A percentile compares a stretch with the other conserved stretches of the same genome.
Evolutionary conservation across 1,284 basidiomycete species (phyloP).

Genomic region (Singerocomus inundabilis): DNA sequence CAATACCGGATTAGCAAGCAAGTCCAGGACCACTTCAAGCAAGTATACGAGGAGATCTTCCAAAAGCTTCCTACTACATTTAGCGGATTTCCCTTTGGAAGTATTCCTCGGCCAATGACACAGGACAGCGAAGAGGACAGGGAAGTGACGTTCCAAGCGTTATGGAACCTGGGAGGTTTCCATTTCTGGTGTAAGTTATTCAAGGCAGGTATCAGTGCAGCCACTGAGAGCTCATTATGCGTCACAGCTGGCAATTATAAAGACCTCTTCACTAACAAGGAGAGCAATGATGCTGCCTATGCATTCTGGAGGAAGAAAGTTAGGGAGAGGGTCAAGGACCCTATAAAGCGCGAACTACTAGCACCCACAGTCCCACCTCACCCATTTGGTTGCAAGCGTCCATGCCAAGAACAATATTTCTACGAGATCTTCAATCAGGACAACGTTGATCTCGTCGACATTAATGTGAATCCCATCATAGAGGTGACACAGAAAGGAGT

Average conservation of each 20-base stretch:
- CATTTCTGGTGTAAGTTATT: constrained; percentile 12
- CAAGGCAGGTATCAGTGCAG: too few species aligned
- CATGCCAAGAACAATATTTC: too few species aligned
- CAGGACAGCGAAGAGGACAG: constrained; percentile 15
- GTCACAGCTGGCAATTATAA: constrained; percentile 18
- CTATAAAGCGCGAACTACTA: too few species aligned
- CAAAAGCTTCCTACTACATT: constrained; percentile 5
- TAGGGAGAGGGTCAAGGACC: too few species aligned
- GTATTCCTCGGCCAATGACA: constrained; percentile 12
- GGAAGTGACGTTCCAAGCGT: not conserved
- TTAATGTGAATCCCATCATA: too few species aligned
- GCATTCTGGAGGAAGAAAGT: too few species aligned
- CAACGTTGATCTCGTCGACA: too few species aligned
- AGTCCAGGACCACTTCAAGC: constrained; percentile 14
- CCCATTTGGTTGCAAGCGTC: too few species aligned
- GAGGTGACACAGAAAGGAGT: too few species aligned
- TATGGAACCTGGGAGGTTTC: constrained; percentile 16
- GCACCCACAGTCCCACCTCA: too few species aligned
- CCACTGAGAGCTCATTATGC: not conserved
- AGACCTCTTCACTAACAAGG: constrained; percentile 3
- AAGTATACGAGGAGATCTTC: constrained; percentile 6
- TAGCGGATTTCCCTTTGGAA: not conserved
- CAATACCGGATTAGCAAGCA: constrained; percentile 12
- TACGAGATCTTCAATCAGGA: too few species aligned
- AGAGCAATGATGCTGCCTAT: not conserved